These are phyloP conservation scores for Mycena vulgaris DNA, from an alignment of 768 basidiomycete species.

Conservation along the genomic window DNA sequence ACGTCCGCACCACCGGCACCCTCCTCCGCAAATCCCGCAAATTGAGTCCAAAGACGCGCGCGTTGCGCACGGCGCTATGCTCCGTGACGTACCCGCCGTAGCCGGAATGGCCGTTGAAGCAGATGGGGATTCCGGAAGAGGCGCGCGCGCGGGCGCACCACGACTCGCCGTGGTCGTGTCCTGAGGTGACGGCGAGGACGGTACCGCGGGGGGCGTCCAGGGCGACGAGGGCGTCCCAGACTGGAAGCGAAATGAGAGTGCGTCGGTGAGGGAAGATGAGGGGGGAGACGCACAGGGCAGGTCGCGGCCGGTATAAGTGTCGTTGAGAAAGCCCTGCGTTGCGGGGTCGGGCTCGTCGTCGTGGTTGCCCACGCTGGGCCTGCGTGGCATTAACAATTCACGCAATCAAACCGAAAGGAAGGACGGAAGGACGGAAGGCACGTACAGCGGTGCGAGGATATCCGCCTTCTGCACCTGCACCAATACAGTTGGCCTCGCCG, in stretches of 20 bases:
- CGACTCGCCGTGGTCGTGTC: constrained; percentile 42
- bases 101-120: constrained; percentile 41
- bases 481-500: neutral
- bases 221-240: constrained; percentile 36
- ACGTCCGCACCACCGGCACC: constrained; percentile 36
- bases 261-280: neutral
- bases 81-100: constrained; percentile 39
- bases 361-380: constrained; percentile 34
- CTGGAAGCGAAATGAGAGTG: neutral
- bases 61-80: constrained; percentile 37
- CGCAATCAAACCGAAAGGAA: neutral
- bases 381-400: neutral
- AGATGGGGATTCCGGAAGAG: constrained; percentile 37
- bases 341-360: constrained; percentile 40
- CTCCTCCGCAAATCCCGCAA: constrained; percentile 17
- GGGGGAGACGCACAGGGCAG: constrained; percentile 31
- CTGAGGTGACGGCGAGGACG: constrained; percentile 39
- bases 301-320: constrained; percentile 38
- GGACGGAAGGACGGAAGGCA: neutral
- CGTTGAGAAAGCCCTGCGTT: constrained; percentile 39
- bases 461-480: constrained; percentile 38
- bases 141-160: constrained; percentile 36
- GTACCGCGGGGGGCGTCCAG: constrained; percentile 32
- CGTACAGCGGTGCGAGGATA: constrained; percentile 34
- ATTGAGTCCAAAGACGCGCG: constrained; percentile 35